Conservation (phyloP, 805 yeast species). For the Candida hungchunana region DNA sequence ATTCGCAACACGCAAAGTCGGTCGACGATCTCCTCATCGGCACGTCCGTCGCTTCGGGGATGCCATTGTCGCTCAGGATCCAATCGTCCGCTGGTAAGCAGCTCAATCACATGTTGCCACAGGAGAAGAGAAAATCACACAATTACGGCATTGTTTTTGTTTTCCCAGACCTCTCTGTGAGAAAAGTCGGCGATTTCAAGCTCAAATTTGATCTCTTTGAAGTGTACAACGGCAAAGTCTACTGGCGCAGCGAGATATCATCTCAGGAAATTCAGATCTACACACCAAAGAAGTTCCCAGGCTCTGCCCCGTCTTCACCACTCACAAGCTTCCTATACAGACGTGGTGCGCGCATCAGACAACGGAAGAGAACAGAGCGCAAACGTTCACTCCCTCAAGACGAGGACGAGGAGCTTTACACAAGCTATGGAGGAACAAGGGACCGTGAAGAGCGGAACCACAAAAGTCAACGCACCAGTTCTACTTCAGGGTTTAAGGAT, state of each 20-base stretch:
- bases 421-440: neutral
- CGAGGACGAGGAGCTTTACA: too few relatives aligned
- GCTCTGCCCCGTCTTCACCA: slow-evolving; percentile 27
- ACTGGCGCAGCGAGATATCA: slow-evolving; percentile 13
- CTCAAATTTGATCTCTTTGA: slow-evolving; percentile 29
- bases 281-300: slow-evolving; percentile 32
- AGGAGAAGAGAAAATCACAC: slow-evolving; percentile 14
- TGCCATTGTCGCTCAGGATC: slow-evolving; percentile 21
- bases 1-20: slow-evolving; percentile 5
- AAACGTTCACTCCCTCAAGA: too few relatives aligned
- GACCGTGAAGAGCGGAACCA: too few relatives aligned
- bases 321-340: slow-evolving; percentile 28
- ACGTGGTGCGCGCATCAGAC: slow-evolving; percentile 31
- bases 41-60: slow-evolving; percentile 23
- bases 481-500: too few relatives aligned
- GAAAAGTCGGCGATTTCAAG: slow-evolving; percentile 26
- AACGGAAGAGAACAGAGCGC: slow-evolving; percentile 27
- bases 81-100: slow-evolving; percentile 12
- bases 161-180: slow-evolving; percentile 29
- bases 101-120: slow-evolving; percentile 11
- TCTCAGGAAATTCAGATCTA: slow-evolving; percentile 26
- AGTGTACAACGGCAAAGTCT: slow-evolving; percentile 22
- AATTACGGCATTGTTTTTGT: slow-evolving; percentile 28
- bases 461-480: neutral
- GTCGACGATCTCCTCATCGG: slow-evolving; percentile 23